These are phyloP conservation scores for Kluyveromyces sp. DNA, from an alignment of 1,139 yeast species.

Conservation along the genomic window DNA sequence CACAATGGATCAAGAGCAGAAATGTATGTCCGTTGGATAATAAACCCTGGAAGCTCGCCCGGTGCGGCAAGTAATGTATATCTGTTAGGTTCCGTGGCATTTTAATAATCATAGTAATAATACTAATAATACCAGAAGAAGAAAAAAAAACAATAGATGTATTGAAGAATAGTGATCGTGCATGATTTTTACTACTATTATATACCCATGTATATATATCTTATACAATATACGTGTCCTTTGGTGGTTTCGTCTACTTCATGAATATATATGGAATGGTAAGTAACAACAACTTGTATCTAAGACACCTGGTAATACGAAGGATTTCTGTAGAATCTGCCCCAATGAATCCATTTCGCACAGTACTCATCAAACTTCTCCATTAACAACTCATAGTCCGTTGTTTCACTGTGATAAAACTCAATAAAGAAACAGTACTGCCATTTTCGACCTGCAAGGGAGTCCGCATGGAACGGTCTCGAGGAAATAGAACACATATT, in stretches of 20 bases:
- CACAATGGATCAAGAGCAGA: constrained; percentile 94
- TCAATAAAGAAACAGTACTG: constrained; percentile 80
- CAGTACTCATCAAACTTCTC: constrained; percentile 25
- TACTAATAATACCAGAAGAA: too few species aligned
- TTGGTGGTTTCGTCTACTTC: too few species aligned
- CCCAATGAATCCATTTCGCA: constrained; percentile 32
- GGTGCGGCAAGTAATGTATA: constrained; percentile 47
- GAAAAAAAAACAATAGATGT: too few species aligned
- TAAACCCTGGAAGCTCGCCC: constrained; percentile 86
- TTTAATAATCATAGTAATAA: too few species aligned
- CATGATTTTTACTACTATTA: too few species aligned
- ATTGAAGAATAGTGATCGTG: too few species aligned
- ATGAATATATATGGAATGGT: not conserved
- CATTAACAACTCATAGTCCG: constrained; percentile 17
- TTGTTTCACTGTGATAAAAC: constrained; percentile 27
- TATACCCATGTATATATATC: too few species aligned
- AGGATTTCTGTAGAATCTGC: constrained; percentile 34
- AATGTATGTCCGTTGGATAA: constrained; percentile 96
- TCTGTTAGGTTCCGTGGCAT: not conserved
- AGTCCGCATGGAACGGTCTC: constrained; percentile 37
- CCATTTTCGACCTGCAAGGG: constrained; percentile 41
- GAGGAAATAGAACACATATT: constrained; percentile 69
- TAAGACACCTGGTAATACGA: constrained; percentile 22
- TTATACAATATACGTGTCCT: too few species aligned
- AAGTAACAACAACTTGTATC: not conserved